phyloP scores from a whole-genome alignment of 768 basidiomycete species.

The Pleurotus cornucopiae region DNA sequence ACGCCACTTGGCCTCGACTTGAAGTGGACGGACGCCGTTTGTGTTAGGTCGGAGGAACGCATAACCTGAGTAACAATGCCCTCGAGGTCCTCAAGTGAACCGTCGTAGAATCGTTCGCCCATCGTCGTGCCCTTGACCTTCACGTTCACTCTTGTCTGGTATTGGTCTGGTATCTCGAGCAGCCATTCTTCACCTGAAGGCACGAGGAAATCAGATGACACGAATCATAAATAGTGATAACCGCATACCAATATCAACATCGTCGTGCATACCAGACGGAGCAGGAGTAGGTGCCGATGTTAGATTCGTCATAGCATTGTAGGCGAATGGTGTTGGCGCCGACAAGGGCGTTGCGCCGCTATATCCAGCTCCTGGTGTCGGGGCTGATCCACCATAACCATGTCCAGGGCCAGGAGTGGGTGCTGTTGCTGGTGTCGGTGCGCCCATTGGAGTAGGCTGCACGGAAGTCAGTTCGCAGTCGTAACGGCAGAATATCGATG shows the following conservation, averaged over 20 bases:
- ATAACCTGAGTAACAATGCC: neutral
- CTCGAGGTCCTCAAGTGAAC: neutral
- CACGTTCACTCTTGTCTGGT: slow-evolving; percentile 1
- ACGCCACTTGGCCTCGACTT: neutral
- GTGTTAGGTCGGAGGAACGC: neutral
- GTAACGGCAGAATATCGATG: slow-evolving; percentile 4
- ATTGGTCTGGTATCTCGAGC: neutral
- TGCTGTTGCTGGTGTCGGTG: slow-evolving; percentile 25
- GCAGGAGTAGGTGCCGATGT: slow-evolving; percentile 39
- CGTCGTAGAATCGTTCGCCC: neutral
- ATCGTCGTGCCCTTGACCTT: slow-evolving; percentile 1
- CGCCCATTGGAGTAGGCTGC: slow-evolving; percentile 36
- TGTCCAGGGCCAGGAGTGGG: slow-evolving; percentile 13
- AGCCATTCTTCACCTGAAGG: neutral
- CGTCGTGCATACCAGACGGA: slow-evolving; percentile 13
- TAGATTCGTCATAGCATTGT: slow-evolving; percentile 23
- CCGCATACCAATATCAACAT: neutral
- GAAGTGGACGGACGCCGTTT: neutral
- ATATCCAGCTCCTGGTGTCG: slow-evolving; percentile 30
- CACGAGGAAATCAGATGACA: too few relatives aligned
- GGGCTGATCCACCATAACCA: slow-evolving; percentile 16
- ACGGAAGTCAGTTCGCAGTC: slow-evolving; percentile 50
- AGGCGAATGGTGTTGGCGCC: neutral
- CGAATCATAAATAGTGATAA: neutral
- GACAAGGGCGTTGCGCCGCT: too few relatives aligned